These are phyloP conservation scores for Avena insularis DNA, from an alignment of 176 grass and related monocot genomes.

Conservation along the genomic window DNA sequence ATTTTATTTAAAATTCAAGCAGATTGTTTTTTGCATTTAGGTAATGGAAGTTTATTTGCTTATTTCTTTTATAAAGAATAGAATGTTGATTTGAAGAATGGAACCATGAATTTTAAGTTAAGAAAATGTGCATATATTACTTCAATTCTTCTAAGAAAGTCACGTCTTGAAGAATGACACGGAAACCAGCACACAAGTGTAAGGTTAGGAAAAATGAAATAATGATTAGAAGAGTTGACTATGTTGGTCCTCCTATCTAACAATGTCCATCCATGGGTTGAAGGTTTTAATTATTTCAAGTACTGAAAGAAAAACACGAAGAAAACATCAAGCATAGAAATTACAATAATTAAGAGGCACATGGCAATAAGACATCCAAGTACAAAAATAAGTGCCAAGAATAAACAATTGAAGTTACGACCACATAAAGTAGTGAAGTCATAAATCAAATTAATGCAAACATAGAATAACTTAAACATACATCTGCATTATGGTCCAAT, in stretches of 20 bases:
- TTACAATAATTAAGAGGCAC: neutral
- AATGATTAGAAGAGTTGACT: neutral
- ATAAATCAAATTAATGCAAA: neutral
- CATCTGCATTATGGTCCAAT: constrained; percentile 29
- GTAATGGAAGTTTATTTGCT: neutral
- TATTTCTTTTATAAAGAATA: neutral
- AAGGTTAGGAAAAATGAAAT: neutral
- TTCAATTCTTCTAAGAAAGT: neutral
- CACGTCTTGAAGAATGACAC: neutral
- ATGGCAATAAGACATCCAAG: neutral
- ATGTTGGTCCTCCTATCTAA: neutral
- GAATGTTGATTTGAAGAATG: neutral
- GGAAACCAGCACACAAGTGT: neutral
- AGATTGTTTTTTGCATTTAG: neutral
- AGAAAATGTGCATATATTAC: neutral
- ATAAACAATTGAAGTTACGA: neutral
- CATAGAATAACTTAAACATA: neutral
- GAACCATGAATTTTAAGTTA: neutral
- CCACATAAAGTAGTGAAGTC: neutral
- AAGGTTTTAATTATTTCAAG: neutral
- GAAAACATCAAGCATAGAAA: neutral
- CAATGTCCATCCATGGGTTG: neutral
- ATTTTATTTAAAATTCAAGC: no score
- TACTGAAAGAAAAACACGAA: neutral
- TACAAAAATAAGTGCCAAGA: neutral